Base-by-base conservation (phyloP, 2,329 filamentous ascomycete genomes). In the Podosphaera xanthii region DNA sequence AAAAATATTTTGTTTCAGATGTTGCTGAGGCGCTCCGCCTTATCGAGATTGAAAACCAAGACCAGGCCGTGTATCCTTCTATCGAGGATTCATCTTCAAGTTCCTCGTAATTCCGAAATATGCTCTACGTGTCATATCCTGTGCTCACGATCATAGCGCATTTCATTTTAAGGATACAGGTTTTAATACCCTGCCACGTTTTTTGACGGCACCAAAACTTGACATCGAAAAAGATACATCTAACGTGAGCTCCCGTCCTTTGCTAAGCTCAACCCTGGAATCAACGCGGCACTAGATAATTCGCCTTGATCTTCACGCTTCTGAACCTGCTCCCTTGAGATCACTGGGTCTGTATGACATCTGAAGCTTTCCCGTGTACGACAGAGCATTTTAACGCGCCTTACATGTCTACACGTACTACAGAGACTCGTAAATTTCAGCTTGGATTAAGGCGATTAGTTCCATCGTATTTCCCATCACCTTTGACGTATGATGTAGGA, bases 21-120 rank as follows among this genome's bases (percentile, higher is more conserved):
- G 89, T 97, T 1, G 82, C 89, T 58, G 86, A 94, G 69, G 92
- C 92, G 1, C 71, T 98, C 65, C 78, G 83, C 58, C 73, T 90
- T 74, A 87, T 86, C 0, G 90, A 96, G 72, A 74, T 81, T 8
- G 52, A 35, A 54, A 9, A 33, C 12, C 14, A 34, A 36, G 31
- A 55, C 33, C 22, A 31, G 31, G 22, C 33, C 10, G 22, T 52
- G 5, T 10, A 52, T 52, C 22, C 8, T 14, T 5, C n/a, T 52
- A 6, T 31, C 12, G 30, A 35, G 7, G 14, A 33, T 31, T 9
- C 30, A 31, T 8, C 10, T 12, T 44, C 10, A 22, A 22, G 22
- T 22, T 22, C 22, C 22, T 22, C 22, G 22, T 22, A 22, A 22
- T 22, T 22, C 22, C 22, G 22, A 22, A 22, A 22, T 22, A 22